Conservation (phyloP, 2,329 filamentous ascomycete genomes). For the Fusarium stilboides region DNA sequence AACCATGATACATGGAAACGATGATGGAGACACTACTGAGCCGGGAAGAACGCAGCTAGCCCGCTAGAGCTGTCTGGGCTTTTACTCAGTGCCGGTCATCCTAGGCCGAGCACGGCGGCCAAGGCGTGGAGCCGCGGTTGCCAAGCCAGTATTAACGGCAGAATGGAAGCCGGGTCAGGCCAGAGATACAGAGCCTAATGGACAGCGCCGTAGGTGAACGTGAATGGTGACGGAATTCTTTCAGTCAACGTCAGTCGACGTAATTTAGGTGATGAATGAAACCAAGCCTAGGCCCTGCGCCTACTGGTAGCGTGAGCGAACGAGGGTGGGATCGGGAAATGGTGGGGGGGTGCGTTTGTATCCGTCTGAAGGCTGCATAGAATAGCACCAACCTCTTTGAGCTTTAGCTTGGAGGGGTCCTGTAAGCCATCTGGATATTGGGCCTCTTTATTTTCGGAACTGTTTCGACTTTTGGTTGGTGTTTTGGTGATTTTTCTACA, state of each 20-base stretch:
- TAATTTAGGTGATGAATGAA: conserved; percentile 10
- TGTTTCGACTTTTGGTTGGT: conserved; percentile 1
- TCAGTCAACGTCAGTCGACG: conserved; percentile 20
- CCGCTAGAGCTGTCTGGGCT: conserved; percentile 27
- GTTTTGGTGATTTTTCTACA: not conserved
- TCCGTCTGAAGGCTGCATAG: conserved; percentile 4
- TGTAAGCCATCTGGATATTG: conserved; percentile 16
- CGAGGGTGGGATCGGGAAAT: conserved; percentile 41
- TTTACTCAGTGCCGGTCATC: conserved; percentile 32
- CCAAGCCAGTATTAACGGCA: conserved; percentile 25
- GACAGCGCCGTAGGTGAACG: not conserved
- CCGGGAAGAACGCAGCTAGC: conserved; percentile 38
- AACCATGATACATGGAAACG: conserved; percentile 41
- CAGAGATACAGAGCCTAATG: conserved; percentile 8
- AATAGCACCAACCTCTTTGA: conserved; percentile 30
- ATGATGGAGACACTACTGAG: conserved; percentile 42
- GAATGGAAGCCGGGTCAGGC: conserved; percentile 25
- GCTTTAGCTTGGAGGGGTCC: conserved; percentile 34
- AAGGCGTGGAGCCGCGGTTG: conserved; percentile 28
- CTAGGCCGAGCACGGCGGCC: conserved; percentile 9
- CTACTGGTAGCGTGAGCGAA: conserved; percentile 10
- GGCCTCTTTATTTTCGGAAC: conserved; percentile 19
- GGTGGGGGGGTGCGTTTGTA: conserved; percentile 41
- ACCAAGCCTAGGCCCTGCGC: conserved; percentile 13
- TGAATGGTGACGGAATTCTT: conserved; percentile 42